Evolutionary conservation across 345 rosid species (phyloP), one percentile per base, ranked within the genome.

Genomic region (Excoecaria cochinchinensis): DNA sequence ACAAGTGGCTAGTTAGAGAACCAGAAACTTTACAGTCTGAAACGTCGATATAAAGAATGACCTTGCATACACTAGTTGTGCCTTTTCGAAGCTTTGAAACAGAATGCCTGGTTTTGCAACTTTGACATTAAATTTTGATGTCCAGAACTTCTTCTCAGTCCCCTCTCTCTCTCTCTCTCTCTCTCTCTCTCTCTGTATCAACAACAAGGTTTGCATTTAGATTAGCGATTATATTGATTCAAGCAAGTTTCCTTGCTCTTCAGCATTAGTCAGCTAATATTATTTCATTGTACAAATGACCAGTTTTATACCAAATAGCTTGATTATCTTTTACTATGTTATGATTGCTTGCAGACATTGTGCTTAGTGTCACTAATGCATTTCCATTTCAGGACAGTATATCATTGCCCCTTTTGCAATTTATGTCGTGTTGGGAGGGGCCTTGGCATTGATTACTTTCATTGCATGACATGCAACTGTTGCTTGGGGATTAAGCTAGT

Each of bases 381-480:
- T 57, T 68, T 69, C 70, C 70, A 39, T 61, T 71, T 66, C 86
- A 95, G 99, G 84, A 79, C 82, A 73, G 89, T 95, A 31, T 90
- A 92, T 84, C 99, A 92, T 77, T 94, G 95, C 77, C 97, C 97
- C 46, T 91, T 81, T 82, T 95, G 99, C 88, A 95, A 95, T 79
- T 84, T 95, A 81, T 95, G 99, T 76, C 97, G 95, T 76, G 90
- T 92, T 36, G 99, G 97, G 36, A 84, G 74, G 78, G 97, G 99
- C 65, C 94, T 95, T 22, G 97, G 97, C 22, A 80, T 89, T 58
- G 97, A 95, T 84, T 90, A 71, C 83, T 95, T 92, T 79, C 97
- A 92, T 81, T 95, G 97, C 83, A 95, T 95, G 99, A 95, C 90
- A 40, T 95, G 97, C 83, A 92, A 92, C 83, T 91, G 95, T 79